Conservation (phyloP, 257 asterid genomes). For the Forsythia viridissima region DNA sequence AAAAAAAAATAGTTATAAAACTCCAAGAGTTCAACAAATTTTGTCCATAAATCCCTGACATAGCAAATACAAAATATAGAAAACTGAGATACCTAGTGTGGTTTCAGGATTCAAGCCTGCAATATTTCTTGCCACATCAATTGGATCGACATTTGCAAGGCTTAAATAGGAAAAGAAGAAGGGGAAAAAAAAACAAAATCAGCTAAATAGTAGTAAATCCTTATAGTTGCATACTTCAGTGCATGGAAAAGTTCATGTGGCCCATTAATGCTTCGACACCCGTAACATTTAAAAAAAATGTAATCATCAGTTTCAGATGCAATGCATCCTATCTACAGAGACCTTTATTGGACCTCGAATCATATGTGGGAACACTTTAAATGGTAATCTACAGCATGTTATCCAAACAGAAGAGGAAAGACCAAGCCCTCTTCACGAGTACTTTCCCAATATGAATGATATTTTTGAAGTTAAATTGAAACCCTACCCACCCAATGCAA, state of each 20-base stretch:
- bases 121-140: slow-evolving; percentile 86
- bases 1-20: not conserved
- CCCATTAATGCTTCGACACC: slow-evolving; percentile 6
- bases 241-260: slow-evolving; percentile 7
- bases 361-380: slow-evolving; percentile 10
- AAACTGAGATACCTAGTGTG: slow-evolving; percentile 64
- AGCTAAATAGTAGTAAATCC: slow-evolving; percentile 10
- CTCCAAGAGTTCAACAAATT: slow-evolving; percentile 10
- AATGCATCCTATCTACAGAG: not conserved
- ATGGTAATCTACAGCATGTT: slow-evolving; percentile 9
- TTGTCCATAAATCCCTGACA: not conserved
- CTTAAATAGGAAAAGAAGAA: slow-evolving; percentile 42
- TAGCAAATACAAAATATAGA: slow-evolving; percentile 12
- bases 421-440: slow-evolving; percentile 3
- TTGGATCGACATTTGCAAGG: slow-evolving; percentile 98
- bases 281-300: slow-evolving; percentile 8
- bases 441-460: not conserved
- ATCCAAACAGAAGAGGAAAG: not conserved
- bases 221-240: slow-evolving; percentile 10
- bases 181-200: slow-evolving; percentile 15
- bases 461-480: not conserved
- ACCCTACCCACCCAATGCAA: slow-evolving; percentile 9
- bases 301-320: slow-evolving; percentile 7
- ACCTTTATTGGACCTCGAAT: not conserved
- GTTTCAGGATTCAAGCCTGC: slow-evolving; percentile 93